Evolutionary conservation across 768 basidiomycete genomes (phyloP).

Genomic region (Multifurca ochricompacta): DNA sequence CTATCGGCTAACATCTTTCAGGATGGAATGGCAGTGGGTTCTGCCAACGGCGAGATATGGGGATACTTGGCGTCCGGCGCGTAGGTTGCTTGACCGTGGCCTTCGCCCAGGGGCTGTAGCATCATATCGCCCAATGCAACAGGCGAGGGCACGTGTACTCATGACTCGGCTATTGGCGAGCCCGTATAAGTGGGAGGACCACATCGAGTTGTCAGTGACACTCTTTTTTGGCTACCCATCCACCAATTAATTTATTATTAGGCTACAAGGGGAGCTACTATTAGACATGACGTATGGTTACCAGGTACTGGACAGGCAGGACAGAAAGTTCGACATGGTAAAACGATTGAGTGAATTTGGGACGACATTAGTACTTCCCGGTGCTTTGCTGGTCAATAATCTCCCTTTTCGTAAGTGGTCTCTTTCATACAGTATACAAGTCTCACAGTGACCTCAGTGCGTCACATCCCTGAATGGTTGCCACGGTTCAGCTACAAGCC

Average conservation of each 20-base stretch:
- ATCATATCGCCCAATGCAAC: neutral
- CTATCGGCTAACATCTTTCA: neutral
- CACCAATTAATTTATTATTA: neutral
- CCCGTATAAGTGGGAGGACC: neutral
- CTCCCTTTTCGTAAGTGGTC: conserved; percentile 2
- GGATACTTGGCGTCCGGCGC: neutral
- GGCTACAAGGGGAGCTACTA: neutral
- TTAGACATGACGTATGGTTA: neutral
- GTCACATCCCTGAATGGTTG: neutral
- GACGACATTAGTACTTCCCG: too few relatives aligned
- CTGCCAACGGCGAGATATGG: neutral
- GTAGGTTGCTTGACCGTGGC: conserved; percentile 4
- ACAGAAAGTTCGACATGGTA: neutral
- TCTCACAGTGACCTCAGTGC: too few relatives aligned
- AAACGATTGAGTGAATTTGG: neutral
- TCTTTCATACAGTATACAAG: too few relatives aligned
- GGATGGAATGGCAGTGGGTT: neutral
- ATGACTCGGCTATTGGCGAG: neutral
- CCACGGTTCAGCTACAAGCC: too few relatives aligned
- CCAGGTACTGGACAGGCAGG: too few relatives aligned
- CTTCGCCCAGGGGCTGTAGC: neutral
- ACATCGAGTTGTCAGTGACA: neutral
- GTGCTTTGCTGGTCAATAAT: conserved; percentile 2
- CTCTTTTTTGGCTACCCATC: neutral
- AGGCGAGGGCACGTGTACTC: conserved; percentile 1